phyloP scores from a whole-genome alignment of 2,329 filamentous ascomycete species.

The Microthyrium microscopicum region DNA sequence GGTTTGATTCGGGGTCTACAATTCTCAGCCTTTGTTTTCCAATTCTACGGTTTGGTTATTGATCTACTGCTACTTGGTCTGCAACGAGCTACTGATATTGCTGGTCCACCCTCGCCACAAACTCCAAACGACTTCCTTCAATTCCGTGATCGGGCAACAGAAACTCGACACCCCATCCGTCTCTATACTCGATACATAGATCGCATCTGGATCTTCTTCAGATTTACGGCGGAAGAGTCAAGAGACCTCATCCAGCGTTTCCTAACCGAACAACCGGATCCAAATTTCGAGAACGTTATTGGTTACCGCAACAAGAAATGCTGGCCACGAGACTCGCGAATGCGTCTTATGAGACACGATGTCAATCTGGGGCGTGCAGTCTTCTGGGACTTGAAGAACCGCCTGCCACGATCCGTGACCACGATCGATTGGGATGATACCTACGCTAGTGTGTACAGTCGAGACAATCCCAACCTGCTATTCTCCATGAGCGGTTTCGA shows the following conservation, averaged over 20 bases:
- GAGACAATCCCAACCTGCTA: constrained; percentile 89
- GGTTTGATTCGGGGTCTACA: constrained; percentile 96
- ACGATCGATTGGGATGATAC: constrained; percentile 99
- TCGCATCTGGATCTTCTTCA: constrained; percentile 94
- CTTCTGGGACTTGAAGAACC: constrained; percentile 98
- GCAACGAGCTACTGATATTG: constrained; percentile 94
- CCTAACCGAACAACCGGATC: constrained; percentile 93
- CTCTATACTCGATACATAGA: constrained; percentile 98
- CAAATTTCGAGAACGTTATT: constrained; percentile 98
- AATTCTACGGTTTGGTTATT: constrained; percentile 92
- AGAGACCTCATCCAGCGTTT: constrained; percentile 93
- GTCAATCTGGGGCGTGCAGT: constrained; percentile 94
- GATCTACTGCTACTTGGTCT: constrained; percentile 83
- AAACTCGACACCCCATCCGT: constrained; percentile 85
- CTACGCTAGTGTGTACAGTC: constrained; percentile 93
- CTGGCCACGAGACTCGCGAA: constrained; percentile 93
- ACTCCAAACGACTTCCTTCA: constrained; percentile 95
- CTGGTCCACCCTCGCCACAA: constrained; percentile 80
- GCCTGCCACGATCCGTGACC: constrained; percentile 81
- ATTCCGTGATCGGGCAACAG: constrained; percentile 83
- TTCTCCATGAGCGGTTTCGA: constrained; percentile 99
- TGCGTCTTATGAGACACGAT: constrained; percentile 97
- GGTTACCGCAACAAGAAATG: constrained; percentile 99
- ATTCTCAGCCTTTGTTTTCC: constrained; percentile 97
- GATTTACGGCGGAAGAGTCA: constrained; percentile 87